Evolutionary conservation across 768 basidiomycete species (phyloP).

Genomic region (Tylopilus rubrobrunneus): DNA sequence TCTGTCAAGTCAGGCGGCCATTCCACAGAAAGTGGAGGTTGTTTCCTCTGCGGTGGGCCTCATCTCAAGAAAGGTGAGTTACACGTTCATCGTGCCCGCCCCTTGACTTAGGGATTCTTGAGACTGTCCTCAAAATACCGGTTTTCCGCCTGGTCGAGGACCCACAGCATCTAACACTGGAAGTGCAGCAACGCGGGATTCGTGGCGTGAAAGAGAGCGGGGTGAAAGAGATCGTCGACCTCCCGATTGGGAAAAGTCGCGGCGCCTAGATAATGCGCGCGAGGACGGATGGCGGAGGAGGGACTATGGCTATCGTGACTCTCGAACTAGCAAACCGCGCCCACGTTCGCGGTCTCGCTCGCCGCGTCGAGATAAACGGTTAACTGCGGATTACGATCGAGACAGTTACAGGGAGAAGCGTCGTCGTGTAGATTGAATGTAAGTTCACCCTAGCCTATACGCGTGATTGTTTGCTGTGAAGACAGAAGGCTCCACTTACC

Average conservation of each 20-base stretch:
- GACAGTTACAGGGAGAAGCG: conserved; percentile 48
- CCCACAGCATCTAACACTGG: conserved; percentile 33
- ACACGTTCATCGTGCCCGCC: neutral
- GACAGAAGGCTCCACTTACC: neutral
- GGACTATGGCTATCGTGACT: conserved; percentile 14
- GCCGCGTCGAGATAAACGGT: conserved; percentile 25
- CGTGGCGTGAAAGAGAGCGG: conserved; percentile 35
- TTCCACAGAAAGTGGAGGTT: conserved; percentile 60
- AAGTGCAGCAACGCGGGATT: conserved; percentile 26
- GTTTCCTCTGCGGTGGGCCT: conserved; percentile 91
- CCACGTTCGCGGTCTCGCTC: conserved; percentile 34
- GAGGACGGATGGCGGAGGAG: conserved; percentile 17
- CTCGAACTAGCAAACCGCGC: conserved; percentile 18
- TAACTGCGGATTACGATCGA: conserved; percentile 28
- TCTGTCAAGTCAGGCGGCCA: conserved; percentile 55
- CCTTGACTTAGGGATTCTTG: conserved; percentile 6
- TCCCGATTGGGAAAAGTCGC: conserved; percentile 21
- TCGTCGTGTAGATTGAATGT: conserved; percentile 49
- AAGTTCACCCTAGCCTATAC: conserved; percentile 9
- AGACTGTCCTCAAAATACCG: conserved; percentile 54
- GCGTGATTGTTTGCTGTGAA: neutral
- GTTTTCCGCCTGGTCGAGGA: conserved; percentile 30
- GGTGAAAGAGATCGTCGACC: conserved; percentile 23
- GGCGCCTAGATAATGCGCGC: conserved; percentile 22
- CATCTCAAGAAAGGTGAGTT: conserved; percentile 83